Base-by-base conservation (phyloP, 495 filamentous ascomycete genomes). In the Aspergillus sclerotiicarbonarius region DNA sequence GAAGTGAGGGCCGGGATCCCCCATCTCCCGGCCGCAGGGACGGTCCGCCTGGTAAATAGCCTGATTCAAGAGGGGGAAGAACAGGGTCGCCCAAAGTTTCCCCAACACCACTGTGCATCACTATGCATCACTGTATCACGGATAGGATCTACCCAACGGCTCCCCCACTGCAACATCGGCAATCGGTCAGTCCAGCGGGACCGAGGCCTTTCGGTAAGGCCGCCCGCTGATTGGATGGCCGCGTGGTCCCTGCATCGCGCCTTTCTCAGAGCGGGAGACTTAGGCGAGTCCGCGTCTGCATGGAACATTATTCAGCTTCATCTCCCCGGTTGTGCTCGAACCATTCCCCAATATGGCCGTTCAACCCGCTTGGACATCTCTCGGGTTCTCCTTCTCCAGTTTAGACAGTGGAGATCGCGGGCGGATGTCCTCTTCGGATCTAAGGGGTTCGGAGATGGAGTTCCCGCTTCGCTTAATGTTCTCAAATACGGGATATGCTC, bases 261-360 rank as follows among this genome's bases (percentile, higher is more conserved):
- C 63, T 71, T 72, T 67, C 74, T 75, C 49, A 70, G 70, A 73
- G 68, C 63, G 72, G 74, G 72, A 76, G 70, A 59, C 67, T 70
- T 76, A 75, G 64, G 72, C 74, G 74, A 75, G 67, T 35, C 45
- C 54, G 53, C 50, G 21, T 16, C 15, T 29, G 25, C 47, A 25
- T 25, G 25, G 44, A 30, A 50, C 20, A 29, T 32, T 12, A 50
- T 25, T 32, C 47, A 30, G 47, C 30, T 30, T 32, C 20, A 32
- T 25, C 33, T 41, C 13, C 10, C 16, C 33, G 16, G 21, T 19
- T 33, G n/a, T 25, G 33, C 3, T 53, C 31, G 10, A 37, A 13
- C 37, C 9, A 13, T 13, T 13, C 31, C 31, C 31, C 31, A 10
- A 5, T 33, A 35, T 35, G 33, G 37, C 13, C 9, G 15, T 37